Conservation (phyloP, 768 basidiomycete genomes). For the Mrakia blollopis region DNA sequence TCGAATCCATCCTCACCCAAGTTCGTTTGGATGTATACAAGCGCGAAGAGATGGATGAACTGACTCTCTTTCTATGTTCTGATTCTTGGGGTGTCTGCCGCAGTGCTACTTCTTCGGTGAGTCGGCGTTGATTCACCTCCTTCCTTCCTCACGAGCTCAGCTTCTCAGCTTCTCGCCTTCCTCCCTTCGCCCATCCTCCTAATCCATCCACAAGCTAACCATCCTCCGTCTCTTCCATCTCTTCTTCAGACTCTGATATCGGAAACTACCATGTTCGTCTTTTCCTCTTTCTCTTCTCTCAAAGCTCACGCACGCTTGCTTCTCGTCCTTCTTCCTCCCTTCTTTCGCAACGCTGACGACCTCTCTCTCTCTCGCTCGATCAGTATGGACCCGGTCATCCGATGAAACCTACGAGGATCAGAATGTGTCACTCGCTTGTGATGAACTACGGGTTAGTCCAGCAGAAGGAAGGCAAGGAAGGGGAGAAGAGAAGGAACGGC, state of each 20-base stretch:
- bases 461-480: not conserved
- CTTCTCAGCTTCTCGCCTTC: not conserved
- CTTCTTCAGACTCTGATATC: constrained; percentile 52
- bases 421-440: constrained; percentile 98
- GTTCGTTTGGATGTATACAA: too few relatives aligned
- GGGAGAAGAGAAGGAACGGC: too few relatives aligned
- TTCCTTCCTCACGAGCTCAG: constrained; percentile 3
- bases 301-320: too few relatives aligned
- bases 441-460: constrained; percentile 61
- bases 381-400: constrained; percentile 64
- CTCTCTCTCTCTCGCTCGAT: not conserved
- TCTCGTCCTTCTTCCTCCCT: not conserved
- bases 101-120: constrained; percentile 35
- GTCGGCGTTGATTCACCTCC: not conserved
- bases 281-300: too few relatives aligned
- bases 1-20: too few relatives aligned
- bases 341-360: too few relatives aligned
- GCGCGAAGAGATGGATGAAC: not conserved
- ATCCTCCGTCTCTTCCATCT: not conserved
- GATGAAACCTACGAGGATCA: constrained; percentile 78
- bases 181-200: not conserved
- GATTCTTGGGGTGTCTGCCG: too few relatives aligned
- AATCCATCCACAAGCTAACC: not conserved
- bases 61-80: not conserved
- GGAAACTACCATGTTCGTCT: constrained; percentile 74